These are phyloP conservation scores for Hypoxylon intermedium DNA, from an alignment of 495 filamentous ascomycete genomes.

Conservation along the genomic window DNA sequence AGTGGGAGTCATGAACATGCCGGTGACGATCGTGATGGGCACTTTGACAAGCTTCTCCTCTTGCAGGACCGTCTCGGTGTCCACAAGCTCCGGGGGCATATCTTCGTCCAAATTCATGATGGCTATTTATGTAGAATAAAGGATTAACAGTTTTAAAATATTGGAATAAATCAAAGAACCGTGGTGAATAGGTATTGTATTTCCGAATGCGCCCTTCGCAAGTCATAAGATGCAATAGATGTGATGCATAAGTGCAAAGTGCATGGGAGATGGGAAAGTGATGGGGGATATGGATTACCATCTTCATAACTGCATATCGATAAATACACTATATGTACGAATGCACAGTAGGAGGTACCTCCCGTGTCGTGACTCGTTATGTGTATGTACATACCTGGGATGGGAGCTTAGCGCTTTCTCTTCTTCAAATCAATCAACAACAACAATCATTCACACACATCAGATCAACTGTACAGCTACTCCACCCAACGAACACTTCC, in stretches of 20 bases:
- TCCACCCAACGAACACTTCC: conserved; percentile 4
- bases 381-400: too few species aligned
- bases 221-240: conserved; percentile 9
- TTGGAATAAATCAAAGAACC: conserved; percentile 10
- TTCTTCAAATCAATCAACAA: conserved; percentile 26
- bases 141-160: too few species aligned
- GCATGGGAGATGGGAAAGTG: not conserved
- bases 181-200: not conserved
- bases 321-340: too few species aligned
- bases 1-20: conserved; percentile 51
- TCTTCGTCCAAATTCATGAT: conserved; percentile 69
- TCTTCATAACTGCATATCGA: not conserved
- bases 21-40: conserved; percentile 94
- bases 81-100: conserved; percentile 74
- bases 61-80: conserved; percentile 51
- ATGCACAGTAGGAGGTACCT: too few species aligned
- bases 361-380: too few species aligned
- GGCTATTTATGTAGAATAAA: not conserved
- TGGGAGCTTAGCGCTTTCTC: not conserved
- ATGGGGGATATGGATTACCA: too few species aligned
- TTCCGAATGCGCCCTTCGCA: conserved; percentile 14
- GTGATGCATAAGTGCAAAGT: conserved; percentile 1
- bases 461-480: conserved; percentile 1
- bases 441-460: not conserved
- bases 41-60: conserved; percentile 69